phyloP scores from a whole-genome alignment of 768 basidiomycete species.

The Psilocybe sp. region DNA sequence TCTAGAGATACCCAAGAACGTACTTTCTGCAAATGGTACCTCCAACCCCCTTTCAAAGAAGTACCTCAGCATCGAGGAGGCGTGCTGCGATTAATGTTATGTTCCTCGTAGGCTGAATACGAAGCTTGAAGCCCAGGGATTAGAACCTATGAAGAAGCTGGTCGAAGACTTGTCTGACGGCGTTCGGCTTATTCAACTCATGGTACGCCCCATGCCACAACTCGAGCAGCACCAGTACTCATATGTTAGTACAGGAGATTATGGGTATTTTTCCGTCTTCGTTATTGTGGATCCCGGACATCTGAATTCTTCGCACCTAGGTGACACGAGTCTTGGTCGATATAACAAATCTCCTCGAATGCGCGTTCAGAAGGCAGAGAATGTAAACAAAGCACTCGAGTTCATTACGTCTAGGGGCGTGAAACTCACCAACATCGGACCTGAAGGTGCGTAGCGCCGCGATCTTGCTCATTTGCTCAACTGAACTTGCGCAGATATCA shows the following conservation, averaged over 20 bases:
- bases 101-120: conserved; percentile 78
- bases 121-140: conserved; percentile 81
- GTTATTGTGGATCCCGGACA: neutral
- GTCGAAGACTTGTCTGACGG: conserved; percentile 93
- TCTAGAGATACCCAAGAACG: conserved; percentile 69
- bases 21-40: conserved; percentile 91
- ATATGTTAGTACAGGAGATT: conserved; percentile 66
- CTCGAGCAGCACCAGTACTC: conserved; percentile 13
- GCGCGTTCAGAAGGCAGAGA: conserved; percentile 96
- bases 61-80: neutral
- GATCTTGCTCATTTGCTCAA: neutral
- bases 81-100: conserved; percentile 2
- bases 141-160: conserved; percentile 87
- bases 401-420: conserved; percentile 94
- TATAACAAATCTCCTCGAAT: conserved; percentile 90
- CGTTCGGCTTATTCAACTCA: conserved; percentile 91
- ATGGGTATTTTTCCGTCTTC: conserved; percentile 61
- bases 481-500: conserved; percentile 66
- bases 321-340: conserved; percentile 88
- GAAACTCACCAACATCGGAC: conserved; percentile 95
- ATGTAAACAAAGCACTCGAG: conserved; percentile 93
- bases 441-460: conserved; percentile 64
- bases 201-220: conserved; percentile 54
- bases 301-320: conserved; percentile 30
- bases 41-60: neutral